Evolutionary conservation across 345 rosid species (phyloP).

Genomic region (Ceriops tagal): DNA sequence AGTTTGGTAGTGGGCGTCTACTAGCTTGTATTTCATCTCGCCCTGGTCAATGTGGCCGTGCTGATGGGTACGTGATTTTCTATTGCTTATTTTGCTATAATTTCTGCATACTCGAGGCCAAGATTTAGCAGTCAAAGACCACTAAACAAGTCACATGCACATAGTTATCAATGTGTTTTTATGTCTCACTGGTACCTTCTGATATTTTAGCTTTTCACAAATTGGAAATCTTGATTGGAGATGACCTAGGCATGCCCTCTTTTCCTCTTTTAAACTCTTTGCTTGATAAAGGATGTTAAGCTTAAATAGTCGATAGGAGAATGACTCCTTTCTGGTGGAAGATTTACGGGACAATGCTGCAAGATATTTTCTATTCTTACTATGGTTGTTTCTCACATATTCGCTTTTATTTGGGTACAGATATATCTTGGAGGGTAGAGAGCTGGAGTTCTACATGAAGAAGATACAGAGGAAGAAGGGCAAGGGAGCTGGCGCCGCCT

Average conservation of each 20-base stretch:
- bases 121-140: background rate
- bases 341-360: too few relatives aligned
- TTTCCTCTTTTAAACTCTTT: background rate
- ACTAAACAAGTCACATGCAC: background rate
- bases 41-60: constrained; percentile 29
- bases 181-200: background rate
- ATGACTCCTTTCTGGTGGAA: background rate
- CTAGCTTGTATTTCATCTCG: constrained; percentile 28
- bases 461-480: constrained; percentile 89
- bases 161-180: too few relatives aligned
- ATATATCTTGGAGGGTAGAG: constrained; percentile 67
- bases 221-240: background rate
- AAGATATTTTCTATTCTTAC: background rate
- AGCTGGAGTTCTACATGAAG: constrained; percentile 75
- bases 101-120: background rate
- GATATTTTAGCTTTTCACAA: background rate
- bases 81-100: background rate
- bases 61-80: constrained; percentile 22
- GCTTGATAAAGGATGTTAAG: background rate
- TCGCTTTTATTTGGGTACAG: constrained; percentile 21
- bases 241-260: background rate
- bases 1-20: constrained; percentile 22
- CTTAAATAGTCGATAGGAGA: background rate
- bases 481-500: constrained; percentile 65
- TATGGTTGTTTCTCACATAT: background rate